Conservation (phyloP, 495 filamentous ascomycete species). For the Trichoderma asperelloides region DNA sequence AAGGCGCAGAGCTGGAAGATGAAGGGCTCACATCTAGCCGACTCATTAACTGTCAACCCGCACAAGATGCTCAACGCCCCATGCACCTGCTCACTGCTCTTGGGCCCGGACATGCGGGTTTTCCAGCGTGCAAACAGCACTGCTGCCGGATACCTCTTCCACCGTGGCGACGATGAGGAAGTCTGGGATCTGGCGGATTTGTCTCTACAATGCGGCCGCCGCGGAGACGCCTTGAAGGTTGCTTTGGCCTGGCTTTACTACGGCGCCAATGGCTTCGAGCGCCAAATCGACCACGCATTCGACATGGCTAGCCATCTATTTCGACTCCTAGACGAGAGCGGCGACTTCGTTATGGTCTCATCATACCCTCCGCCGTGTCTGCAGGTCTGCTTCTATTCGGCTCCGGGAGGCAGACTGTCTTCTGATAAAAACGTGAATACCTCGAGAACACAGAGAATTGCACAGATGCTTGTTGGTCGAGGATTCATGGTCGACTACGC, state of each 20-base stretch:
- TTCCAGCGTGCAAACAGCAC: slow-evolving; percentile 79
- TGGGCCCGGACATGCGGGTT: slow-evolving; percentile 61
- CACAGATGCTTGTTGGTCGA: slow-evolving; percentile 50
- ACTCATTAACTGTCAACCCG: slow-evolving; percentile 79
- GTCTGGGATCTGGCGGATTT: slow-evolving; percentile 89
- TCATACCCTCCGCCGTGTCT: slow-evolving; percentile 76
- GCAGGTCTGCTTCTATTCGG: slow-evolving; percentile 92
- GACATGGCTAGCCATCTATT: slow-evolving; percentile 57
- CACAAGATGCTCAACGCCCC: slow-evolving; percentile 96
- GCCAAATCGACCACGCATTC: slow-evolving; percentile 61
- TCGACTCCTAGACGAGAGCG: slow-evolving; percentile 37
- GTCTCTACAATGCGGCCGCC: slow-evolving; percentile 84
- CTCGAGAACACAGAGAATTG: slow-evolving; percentile 58
- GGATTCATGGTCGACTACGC: slow-evolving; percentile 97
- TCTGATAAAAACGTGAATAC: slow-evolving; percentile 54
- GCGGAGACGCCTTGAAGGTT: slow-evolving; percentile 79
- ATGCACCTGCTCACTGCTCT: slow-evolving; percentile 81
- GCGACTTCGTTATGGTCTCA: slow-evolving; percentile 62
- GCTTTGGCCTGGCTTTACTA: slow-evolving; percentile 85
- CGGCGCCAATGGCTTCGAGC: slow-evolving; percentile 48
- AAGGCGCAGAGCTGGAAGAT: slow-evolving; percentile 52
- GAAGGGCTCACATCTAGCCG: slow-evolving; percentile 58
- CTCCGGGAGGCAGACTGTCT: slow-evolving; percentile 44
- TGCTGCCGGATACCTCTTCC: slow-evolving; percentile 83
- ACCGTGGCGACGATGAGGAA: slow-evolving; percentile 36